phyloP scores from a whole-genome alignment of 169 alveolate genomes.

The Plasmodium adleri region DNA sequence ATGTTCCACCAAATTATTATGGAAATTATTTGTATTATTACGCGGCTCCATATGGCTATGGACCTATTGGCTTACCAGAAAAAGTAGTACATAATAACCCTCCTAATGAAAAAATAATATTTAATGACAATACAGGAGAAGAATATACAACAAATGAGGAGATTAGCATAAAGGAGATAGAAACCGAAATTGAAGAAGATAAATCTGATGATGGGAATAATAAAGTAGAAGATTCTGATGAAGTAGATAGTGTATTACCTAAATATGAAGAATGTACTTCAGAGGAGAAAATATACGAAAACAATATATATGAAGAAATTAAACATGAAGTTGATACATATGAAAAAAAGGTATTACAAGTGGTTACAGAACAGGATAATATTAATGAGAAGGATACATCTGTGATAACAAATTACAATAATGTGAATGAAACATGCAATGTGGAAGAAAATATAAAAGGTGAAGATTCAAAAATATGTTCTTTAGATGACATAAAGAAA shows the following conservation, averaged over 20 bases:
- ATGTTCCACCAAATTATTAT: conserved; percentile 66
- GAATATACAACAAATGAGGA: not conserved
- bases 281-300: not conserved
- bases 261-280: too few relatives aligned
- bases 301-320: not conserved
- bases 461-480: not conserved
- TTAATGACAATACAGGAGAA: conserved; percentile 2
- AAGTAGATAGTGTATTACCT: not conserved
- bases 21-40: conserved; percentile 54
- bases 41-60: conserved; percentile 29
- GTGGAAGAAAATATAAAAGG: not conserved
- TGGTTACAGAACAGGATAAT: not conserved
- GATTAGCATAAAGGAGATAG: not conserved
- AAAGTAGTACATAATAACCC: not conserved
- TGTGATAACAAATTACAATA: not conserved
- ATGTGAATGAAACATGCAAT: not conserved
- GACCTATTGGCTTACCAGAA: conserved; percentile 9
- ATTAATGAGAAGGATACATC: not conserved
- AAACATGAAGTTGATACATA: not conserved
- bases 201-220: not conserved
- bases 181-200: not conserved
- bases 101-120: not conserved
- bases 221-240: not conserved
- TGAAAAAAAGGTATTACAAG: not conserved
- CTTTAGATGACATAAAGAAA: not conserved